phyloP scores from a whole-genome alignment of 768 basidiomycete genomes.

The Collybia sp. region DNA sequence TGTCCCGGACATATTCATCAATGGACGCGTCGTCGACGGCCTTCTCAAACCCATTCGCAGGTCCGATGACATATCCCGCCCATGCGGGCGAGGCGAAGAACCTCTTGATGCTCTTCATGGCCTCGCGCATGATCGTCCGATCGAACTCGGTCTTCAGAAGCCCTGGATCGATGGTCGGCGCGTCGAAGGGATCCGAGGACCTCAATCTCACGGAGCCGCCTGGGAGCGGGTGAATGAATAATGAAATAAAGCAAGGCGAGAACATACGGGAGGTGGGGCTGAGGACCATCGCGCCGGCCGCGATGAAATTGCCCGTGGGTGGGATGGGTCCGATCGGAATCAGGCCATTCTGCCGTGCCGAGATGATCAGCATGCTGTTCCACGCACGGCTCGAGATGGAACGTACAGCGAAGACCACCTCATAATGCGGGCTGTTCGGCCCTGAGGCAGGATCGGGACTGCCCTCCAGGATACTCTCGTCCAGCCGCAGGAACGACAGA shows the following conservation, averaged over 20 bases:
- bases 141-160: conserved; percentile 10
- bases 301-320: background rate
- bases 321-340: background rate
- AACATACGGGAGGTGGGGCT: background rate
- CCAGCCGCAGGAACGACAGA: conserved; percentile 21
- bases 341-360: background rate
- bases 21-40: background rate
- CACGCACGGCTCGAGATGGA: background rate
- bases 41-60: background rate
- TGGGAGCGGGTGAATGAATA: conserved; percentile 20
- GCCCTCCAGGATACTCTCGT: conserved; percentile 16
- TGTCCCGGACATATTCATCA: background rate
- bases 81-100: conserved; percentile 16
- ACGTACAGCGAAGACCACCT: conserved; percentile 14
- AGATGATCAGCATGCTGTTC: no score
- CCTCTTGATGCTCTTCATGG: conserved; percentile 8
- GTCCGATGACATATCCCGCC: conserved; percentile 8
- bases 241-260: background rate
- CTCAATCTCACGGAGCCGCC: conserved; percentile 32
- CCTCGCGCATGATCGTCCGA: conserved; percentile 14
- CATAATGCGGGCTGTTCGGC: conserved; percentile 14
- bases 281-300: background rate
- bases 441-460: conserved; percentile 18
- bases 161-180: background rate
- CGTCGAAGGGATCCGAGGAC: background rate